Evolutionary conservation across 768 basidiomycete species (phyloP), one percentile per base, ranked within the genome.

Genomic region (Lactarius pseudohatsudake): DNA sequence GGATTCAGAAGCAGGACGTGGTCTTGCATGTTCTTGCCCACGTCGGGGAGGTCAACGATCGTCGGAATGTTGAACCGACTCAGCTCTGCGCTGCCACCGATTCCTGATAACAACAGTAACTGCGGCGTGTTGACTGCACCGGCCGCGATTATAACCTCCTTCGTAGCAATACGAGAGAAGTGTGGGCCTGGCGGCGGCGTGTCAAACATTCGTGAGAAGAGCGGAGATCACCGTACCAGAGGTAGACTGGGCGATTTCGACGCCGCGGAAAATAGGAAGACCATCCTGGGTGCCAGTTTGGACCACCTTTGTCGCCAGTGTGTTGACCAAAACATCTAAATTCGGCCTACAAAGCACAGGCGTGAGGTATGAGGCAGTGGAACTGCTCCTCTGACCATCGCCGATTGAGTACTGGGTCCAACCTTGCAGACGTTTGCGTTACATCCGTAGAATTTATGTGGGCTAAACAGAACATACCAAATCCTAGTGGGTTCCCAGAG

Each of bases 11-110:
- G 34, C 8, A 45, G 22, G 20, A 66, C 66, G 59, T 76, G 75
- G 62, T 77, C 76, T 8, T 62, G 47, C 30, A 77, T 64, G 65
- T 77, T 67, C 64, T 72, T 65, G 18, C 76, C 76, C 16, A 77
- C 75, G 8, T 68, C 71, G 10, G 75, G 73, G 26, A 72, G 64
- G 58, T 75, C 57, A 8, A 71, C 56, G 26, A 75, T 30, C 13
- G 69, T 28, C 15, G 26, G 26, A 50, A 77, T 71, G 3, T 70
- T 71, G 36, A 73, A 59, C 18, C 62, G n/a, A 9, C 55, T 20
- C 55, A 77, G 72, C 10, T 66, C 36, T 5, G 57, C 30, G 13
- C 62, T 26, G 28, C 70, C 64, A 1, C 76, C 76, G 41, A 77
- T 71, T 16, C 76, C 76, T 6, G 74, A 75, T 36, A 75, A 69